These are phyloP conservation scores for Neohortaea acidophila DNA, from an alignment of 495 filamentous ascomycete species.

Conservation along the genomic window DNA sequence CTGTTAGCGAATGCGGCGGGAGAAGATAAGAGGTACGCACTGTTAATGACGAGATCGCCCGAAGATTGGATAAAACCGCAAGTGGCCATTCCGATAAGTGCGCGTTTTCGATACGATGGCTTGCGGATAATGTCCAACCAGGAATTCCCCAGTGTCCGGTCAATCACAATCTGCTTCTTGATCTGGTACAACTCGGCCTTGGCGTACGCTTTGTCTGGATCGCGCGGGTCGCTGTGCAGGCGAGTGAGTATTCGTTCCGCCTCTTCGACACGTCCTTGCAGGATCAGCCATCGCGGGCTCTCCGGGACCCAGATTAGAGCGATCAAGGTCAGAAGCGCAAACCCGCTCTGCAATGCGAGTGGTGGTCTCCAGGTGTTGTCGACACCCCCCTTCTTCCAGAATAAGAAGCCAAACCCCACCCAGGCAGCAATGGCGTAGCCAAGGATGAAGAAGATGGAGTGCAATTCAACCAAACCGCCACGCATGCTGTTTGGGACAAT, in stretches of 20 bases:
- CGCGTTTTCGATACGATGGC: background rate
- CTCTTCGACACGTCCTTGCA: slow-evolving; percentile 1
- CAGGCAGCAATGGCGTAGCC: no score
- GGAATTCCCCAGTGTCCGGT: background rate
- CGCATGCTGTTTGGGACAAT: background rate
- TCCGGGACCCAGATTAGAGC: background rate
- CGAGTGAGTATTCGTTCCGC: background rate
- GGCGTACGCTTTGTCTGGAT: background rate
- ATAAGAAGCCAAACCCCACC: no score
- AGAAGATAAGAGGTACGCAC: no score
- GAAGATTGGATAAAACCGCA: background rate
- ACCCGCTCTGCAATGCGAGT: no score
- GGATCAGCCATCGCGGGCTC: slow-evolving; percentile 1
- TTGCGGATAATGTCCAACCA: background rate
- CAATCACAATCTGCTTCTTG: background rate
- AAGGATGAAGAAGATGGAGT: no score
- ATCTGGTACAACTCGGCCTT: slow-evolving; percentile 3
- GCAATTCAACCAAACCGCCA: background rate
- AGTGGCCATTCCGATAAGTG: background rate
- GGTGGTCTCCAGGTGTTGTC: no score
- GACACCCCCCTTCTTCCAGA: no score
- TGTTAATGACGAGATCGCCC: slow-evolving; percentile 1
- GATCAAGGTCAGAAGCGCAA: background rate
- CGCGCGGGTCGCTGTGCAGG: background rate
- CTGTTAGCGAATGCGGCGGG: no score